These are phyloP conservation scores for Dissophora ornata DNA, from an alignment of 192 early-diverging fungal genomes.

Conservation along the genomic window DNA sequence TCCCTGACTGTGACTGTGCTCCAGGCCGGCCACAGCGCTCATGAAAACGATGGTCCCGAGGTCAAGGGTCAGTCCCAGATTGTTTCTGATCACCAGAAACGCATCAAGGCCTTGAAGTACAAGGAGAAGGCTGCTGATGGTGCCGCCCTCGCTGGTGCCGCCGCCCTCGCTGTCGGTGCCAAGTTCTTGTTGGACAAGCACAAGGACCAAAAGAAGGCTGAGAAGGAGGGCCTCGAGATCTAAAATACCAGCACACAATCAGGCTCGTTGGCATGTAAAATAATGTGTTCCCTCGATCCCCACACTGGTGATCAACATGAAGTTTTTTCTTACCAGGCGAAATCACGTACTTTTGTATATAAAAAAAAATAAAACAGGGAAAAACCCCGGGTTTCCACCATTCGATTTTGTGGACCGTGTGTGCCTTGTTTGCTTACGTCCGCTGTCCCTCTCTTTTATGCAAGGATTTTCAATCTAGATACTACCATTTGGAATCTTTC, in stretches of 20 bases:
- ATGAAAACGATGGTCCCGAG: background rate
- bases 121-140: constrained; percentile 48
- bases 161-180: constrained; percentile 38
- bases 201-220: constrained; percentile 2
- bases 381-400: too few species aligned
- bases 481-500: too few species aligned
- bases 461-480: too few species aligned
- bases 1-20: constrained; percentile 37
- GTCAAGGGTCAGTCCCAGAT: constrained; percentile 41
- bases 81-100: constrained; percentile 33
- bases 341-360: background rate
- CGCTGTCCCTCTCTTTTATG: too few species aligned
- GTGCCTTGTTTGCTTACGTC: too few species aligned
- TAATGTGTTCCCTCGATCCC: background rate
- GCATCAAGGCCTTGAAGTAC: constrained; percentile 37
- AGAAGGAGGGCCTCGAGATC: background rate
- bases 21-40: constrained; percentile 35
- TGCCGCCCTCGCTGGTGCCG: constrained; percentile 42
- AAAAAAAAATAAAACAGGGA: background rate
- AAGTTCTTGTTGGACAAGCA: constrained; percentile 2
- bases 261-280: background rate
- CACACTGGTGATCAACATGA: too few species aligned
- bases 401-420: too few species aligned
- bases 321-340: background rate
- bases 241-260: constrained; percentile 1